Evolutionary conservation across 2,329 filamentous ascomycete genomes (phyloP), one percentile per base, ranked within the genome.

Genomic region (Pleoardoris graminearum): DNA sequence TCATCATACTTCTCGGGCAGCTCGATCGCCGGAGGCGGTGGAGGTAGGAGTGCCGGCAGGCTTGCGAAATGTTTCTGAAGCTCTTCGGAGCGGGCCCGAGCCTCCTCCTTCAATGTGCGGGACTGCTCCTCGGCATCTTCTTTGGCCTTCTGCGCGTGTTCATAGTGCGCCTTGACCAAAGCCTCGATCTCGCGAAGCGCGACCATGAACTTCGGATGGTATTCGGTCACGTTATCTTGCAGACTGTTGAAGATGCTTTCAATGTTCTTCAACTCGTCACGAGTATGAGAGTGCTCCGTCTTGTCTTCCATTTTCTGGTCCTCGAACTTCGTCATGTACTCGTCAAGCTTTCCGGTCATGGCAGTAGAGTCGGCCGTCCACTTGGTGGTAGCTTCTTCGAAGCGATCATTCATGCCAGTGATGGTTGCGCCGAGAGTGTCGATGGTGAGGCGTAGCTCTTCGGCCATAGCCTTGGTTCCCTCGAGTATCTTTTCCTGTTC

Each of bases 311-410:
- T 77, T 61, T 92, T 86, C 41, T 83, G 83, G 67, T 93, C 89
- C 52, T 95, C 90, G 11, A 90, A 78, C 69, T 89, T 90, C 57
- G 76, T 77, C 59, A 87, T 86, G 3, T 93, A 86, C 41, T 93
- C 87, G 50, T 95, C 90, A 12, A 96, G 88, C 59, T 88, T 87
- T 46, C 82, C 84, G 62, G 96, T 93, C 25, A 96, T 90, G 0
- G 89, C 91, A 76, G 90, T 90, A 7, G 90, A 93, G 38, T 94
- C 91, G 66, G 91, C 87, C 50, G 90, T 86, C 82, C 93, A 88
- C 74, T 91, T 93, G 66, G 96, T 90, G 51, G 92, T 83, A 1
- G 89, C 88, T 48, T 95, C 90, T 0, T 87, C 89, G 48, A 96
- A 85, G 6, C 86, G 87, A 30, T 70, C 69, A 29, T 77, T 75